These are phyloP conservation scores for Piper longum DNA, from an alignment of 164 flowering plant genomes.

Conservation along the genomic window DNA sequence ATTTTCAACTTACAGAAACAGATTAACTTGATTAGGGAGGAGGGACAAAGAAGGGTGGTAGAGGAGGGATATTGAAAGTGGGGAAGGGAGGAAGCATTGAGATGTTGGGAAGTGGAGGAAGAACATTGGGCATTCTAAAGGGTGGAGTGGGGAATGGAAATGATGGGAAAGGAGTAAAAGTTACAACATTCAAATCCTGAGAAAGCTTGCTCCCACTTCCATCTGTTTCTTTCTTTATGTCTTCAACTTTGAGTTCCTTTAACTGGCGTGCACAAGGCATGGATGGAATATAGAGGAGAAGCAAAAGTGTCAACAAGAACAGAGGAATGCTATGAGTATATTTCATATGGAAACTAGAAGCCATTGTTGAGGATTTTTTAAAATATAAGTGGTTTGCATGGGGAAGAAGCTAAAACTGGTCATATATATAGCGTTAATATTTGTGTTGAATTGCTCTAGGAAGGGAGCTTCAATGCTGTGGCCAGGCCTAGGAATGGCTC, in stretches of 20 bases:
- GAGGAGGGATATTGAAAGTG: not conserved
- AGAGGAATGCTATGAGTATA: not conserved
- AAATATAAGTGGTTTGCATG: not conserved
- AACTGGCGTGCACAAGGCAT: not conserved
- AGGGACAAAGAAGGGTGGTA: not conserved
- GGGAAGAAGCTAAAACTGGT: not conserved
- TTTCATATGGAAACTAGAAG: not conserved
- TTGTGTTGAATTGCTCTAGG: not conserved
- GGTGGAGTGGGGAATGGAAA: not conserved
- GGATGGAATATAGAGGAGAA: not conserved
- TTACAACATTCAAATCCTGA: not conserved
- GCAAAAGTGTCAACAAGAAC: not conserved
- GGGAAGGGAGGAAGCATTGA: constrained; percentile 3
- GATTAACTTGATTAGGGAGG: not conserved
- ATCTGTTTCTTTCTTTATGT: not conserved
- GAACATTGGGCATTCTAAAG: not conserved
- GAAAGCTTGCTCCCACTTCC: not conserved
- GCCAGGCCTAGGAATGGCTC: not conserved
- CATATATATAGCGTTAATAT: not conserved
- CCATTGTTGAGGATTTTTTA: not conserved
- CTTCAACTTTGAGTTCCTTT: not conserved
- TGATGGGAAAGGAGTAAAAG: constrained; percentile 2
- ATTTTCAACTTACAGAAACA: not conserved
- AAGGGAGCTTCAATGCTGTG: not conserved
- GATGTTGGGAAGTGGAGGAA: not conserved